A percentile compares a stretch with the other conserved stretches of the same genome.
These are phyloP conservation scores for Aspergillus japonicus DNA, from an alignment of 2,329 filamentous ascomycete genomes.

Conservation along the genomic window DNA sequence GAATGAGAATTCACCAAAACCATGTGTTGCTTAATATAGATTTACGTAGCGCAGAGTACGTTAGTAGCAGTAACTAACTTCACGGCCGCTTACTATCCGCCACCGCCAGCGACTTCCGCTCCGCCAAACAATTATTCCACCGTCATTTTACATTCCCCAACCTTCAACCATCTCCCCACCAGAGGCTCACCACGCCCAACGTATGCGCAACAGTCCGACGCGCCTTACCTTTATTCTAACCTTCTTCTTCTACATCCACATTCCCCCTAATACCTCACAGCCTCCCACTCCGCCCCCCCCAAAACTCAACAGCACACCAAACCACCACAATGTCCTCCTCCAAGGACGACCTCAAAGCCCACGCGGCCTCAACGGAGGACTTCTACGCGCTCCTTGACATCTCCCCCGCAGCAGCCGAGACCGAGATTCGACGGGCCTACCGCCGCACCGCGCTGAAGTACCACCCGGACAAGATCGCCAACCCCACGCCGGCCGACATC, in stretches of 20 bases:
- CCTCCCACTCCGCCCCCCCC: background rate
- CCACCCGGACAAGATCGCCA: conserved; percentile 87
- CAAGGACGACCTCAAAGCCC: conserved; percentile 52
- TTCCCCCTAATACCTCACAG: no score
- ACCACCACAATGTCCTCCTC: conserved; percentile 33
- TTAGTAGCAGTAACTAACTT: background rate
- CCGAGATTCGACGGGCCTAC: conserved; percentile 81
- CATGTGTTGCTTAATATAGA: no score
- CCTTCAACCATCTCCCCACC: background rate
- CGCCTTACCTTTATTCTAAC: background rate
- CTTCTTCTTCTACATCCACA: background rate
- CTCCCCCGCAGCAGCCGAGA: conserved; percentile 61
- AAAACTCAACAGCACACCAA: background rate
- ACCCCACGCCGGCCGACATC: conserved; percentile 64
- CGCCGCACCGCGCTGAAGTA: conserved; percentile 82
- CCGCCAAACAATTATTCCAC: background rate
- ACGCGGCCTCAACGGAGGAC: conserved; percentile 64
- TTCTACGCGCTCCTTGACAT: conserved; percentile 76
- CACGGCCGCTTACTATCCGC: background rate
- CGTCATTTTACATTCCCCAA: background rate
- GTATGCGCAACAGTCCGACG: background rate
- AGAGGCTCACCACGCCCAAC: background rate
- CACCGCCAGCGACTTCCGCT: conserved; percentile 8
- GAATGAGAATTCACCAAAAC: no score
- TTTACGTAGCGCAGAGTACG: no score